Percentiles rank a stretch among this genome's conserved stretches.
phyloP scores from a whole-genome alignment of 176 grass and related monocot genomes.

The Cenchrus americanus region DNA sequence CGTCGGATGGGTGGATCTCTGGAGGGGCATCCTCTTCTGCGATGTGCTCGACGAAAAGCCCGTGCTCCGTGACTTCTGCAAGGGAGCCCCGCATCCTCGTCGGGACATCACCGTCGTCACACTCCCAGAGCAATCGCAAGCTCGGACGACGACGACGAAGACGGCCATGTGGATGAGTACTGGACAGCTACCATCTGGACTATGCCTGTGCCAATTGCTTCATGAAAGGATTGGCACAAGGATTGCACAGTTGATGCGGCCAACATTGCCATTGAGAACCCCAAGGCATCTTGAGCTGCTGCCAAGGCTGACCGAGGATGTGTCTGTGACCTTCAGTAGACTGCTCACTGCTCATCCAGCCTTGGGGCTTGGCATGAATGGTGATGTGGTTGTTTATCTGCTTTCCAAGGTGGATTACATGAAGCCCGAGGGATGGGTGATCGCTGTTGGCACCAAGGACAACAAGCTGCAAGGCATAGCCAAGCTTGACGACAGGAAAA shows the following conservation, averaged over 20 bases:
- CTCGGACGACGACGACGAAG: not conserved
- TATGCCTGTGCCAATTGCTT: not conserved
- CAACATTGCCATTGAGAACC: not conserved
- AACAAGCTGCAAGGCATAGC: not conserved
- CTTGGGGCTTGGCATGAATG: not conserved
- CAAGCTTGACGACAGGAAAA: slow-evolving; percentile 3
- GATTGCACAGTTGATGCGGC: not conserved
- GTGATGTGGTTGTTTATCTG: not conserved
- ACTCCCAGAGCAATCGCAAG: not conserved
- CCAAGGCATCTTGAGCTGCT: not conserved
- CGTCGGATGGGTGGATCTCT: slow-evolving; percentile 18
- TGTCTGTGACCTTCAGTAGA: not conserved
- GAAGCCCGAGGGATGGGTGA: not conserved
- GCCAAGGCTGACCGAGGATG: not conserved
- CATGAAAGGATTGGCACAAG: slow-evolving; percentile 1
- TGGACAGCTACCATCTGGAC: slow-evolving; percentile 9
- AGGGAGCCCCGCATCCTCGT: not conserved
- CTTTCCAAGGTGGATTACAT: not conserved
- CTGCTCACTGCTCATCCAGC: not conserved
- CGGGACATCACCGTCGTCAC: not conserved
- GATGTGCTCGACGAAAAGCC: not conserved
- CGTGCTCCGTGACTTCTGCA: slow-evolving; percentile 20
- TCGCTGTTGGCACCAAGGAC: not conserved
- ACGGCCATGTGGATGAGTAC: not conserved
- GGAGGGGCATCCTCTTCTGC: slow-evolving; percentile 24